phyloP scores from a whole-genome alignment of 2,329 filamentous ascomycete genomes.

The Botrytis squamosa region DNA sequence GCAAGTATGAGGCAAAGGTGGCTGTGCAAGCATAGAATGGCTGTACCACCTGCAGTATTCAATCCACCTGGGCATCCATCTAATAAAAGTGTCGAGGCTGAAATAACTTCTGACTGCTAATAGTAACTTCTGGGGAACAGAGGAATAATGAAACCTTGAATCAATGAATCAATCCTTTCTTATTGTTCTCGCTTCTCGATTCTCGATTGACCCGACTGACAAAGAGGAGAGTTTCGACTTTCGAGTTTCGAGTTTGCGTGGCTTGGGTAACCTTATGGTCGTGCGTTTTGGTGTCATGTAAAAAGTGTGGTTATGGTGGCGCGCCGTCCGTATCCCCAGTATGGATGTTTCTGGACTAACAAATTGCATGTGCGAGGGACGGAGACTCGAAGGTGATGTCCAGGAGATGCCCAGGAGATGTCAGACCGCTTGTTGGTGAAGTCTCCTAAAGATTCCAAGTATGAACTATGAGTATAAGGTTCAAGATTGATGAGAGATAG shows the following conservation, averaged over 20 bases:
- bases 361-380: background rate
- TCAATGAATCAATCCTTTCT: background rate
- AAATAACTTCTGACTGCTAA: background rate
- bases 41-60: background rate
- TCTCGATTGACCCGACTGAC: background rate
- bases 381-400: background rate
- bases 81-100: background rate
- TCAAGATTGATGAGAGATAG: background rate
- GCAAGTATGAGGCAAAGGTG: background rate
- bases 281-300: background rate
- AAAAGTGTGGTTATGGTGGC: background rate
- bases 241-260: background rate
- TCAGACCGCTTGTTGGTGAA: constrained; percentile 12
- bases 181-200: background rate
- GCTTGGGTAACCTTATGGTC: background rate
- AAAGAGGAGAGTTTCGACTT: background rate
- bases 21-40: background rate
- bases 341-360: background rate
- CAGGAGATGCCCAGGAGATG: background rate
- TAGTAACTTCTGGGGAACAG: background rate
- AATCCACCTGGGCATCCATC: background rate
- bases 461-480: background rate
- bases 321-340: background rate
- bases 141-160: too few species aligned
- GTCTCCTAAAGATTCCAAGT: background rate